A percentile compares a stretch with the other conserved stretches of the same genome.
phyloP scores from a whole-genome alignment of 2,329 filamentous ascomycete species.

The Colletotrichum brevisporum region DNA sequence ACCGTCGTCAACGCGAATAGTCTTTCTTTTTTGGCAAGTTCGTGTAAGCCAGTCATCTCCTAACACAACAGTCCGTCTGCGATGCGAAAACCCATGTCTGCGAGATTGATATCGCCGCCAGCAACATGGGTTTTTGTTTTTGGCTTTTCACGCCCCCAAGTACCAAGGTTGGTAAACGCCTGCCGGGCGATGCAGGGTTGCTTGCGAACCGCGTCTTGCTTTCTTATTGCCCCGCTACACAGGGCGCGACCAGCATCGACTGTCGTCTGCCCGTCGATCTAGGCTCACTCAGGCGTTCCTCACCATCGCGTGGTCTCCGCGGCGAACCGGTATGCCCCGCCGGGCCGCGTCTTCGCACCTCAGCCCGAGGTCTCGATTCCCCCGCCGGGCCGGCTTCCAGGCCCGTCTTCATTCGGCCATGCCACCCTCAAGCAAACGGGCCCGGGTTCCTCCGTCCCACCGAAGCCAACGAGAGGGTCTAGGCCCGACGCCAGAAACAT shows the following conservation, averaged over 20 bases:
- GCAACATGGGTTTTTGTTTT: neutral
- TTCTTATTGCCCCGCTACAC: neutral
- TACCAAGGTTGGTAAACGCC: neutral
- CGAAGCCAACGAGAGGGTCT: neutral
- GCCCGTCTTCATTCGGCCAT: slow-evolving; percentile 20
- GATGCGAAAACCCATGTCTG: slow-evolving; percentile 2
- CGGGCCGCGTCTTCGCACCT: slow-evolving; percentile 9
- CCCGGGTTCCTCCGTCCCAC: slow-evolving; percentile 17
- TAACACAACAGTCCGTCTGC: neutral
- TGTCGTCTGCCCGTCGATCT: slow-evolving; percentile 11
- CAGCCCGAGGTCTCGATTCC: neutral
- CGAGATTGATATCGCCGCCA: slow-evolving; percentile 17
- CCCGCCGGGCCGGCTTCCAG: slow-evolving; percentile 23
- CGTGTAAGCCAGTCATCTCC: neutral
- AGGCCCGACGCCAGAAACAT: neutral
- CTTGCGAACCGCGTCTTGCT: slow-evolving; percentile 2
- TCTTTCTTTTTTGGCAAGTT: slow-evolving; percentile 12
- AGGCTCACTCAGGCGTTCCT: neutral
- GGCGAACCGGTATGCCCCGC: slow-evolving; percentile 1
- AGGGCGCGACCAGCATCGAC: neutral
- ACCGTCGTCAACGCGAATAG: slow-evolving; percentile 15
- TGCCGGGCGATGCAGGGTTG: neutral
- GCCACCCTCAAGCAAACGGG: slow-evolving; percentile 3
- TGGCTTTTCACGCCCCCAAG: neutral
- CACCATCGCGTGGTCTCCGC: slow-evolving; percentile 21